Percentiles rank a stretch among this genome's conserved stretches.
These are phyloP conservation scores for Oropetium thomaeum DNA, from an alignment of 176 grass and related monocot species.

Conservation along the genomic window DNA sequence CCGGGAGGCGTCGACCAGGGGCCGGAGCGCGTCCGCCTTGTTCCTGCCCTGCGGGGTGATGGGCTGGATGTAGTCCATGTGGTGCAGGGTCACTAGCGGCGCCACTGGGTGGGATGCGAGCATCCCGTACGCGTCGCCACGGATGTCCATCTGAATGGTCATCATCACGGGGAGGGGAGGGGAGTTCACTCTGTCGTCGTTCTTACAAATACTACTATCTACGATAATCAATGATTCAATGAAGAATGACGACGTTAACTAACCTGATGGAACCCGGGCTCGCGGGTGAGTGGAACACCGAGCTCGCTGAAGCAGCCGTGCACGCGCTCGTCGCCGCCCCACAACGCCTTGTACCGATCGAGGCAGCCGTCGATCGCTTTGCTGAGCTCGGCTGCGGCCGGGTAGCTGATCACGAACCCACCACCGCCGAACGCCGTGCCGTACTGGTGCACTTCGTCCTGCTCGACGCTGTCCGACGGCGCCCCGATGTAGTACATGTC, in stretches of 20 bases:
- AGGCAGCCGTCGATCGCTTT: constrained; percentile 69
- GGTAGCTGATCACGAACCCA: constrained; percentile 80
- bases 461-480: constrained; percentile 95
- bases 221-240: too few relatives aligned
- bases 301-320: constrained; percentile 78
- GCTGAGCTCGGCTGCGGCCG: constrained; percentile 58
- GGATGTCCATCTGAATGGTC: constrained; percentile 65
- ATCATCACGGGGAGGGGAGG: too few relatives aligned
- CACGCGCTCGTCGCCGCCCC: constrained; percentile 86
- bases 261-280: constrained; percentile 96
- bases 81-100: constrained; percentile 78
- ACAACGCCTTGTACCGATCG: constrained; percentile 55
- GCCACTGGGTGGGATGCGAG: constrained; percentile 81
- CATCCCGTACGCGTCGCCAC: constrained; percentile 75
- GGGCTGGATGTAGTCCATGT: constrained; percentile 64
- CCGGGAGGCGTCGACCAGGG: constrained; percentile 37
- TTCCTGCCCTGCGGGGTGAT: constrained; percentile 30
- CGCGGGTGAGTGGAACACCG: constrained; percentile 87
- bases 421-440: constrained; percentile 90
- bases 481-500: constrained; percentile 94
- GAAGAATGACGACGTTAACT: too few relatives aligned
- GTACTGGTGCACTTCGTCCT: constrained; percentile 74
- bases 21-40: constrained; percentile 35
- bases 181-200: too few relatives aligned
- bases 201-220: too few relatives aligned